Evolutionary conservation across 2,329 filamentous ascomycete genomes (phyloP).

Genomic region (Exophiala viscosa): DNA sequence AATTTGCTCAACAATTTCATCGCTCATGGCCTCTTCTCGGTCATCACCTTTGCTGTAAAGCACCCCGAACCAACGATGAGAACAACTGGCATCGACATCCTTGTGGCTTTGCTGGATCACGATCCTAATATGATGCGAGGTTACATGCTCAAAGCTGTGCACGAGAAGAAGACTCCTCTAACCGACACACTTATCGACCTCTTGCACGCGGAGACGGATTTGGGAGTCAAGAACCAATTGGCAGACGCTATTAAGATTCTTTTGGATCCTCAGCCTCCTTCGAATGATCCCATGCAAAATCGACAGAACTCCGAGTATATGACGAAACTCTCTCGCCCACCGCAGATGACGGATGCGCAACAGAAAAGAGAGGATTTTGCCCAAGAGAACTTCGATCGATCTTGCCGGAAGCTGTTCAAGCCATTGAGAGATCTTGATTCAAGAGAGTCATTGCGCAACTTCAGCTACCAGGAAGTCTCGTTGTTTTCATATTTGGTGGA

Average conservation of each 20-base stretch:
- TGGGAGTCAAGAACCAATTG: slow-evolving; percentile 92
- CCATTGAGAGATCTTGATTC: slow-evolving; percentile 76
- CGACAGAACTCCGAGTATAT: slow-evolving; percentile 61
- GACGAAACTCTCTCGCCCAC: slow-evolving; percentile 57
- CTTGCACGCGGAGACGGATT: slow-evolving; percentile 81
- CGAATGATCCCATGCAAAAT: slow-evolving; percentile 54
- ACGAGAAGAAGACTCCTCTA: slow-evolving; percentile 77
- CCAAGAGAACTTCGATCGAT: slow-evolving; percentile 82
- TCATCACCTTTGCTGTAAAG: slow-evolving; percentile 87
- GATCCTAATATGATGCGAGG: slow-evolving; percentile 91
- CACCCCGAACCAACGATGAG: slow-evolving; percentile 80
- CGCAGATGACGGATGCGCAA: slow-evolving; percentile 65
- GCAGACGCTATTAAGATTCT: slow-evolving; percentile 93
- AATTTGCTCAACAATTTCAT: slow-evolving; percentile 88
- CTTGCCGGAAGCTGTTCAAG: slow-evolving; percentile 78
- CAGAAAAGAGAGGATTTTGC: slow-evolving; percentile 65
- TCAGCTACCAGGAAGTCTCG: slow-evolving; percentile 80
- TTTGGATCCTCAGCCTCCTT: slow-evolving; percentile 66
- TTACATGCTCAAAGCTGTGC: slow-evolving; percentile 87
- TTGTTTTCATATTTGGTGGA: slow-evolving; percentile 89
- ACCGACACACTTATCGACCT: slow-evolving; percentile 92
- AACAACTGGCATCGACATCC: slow-evolving; percentile 87
- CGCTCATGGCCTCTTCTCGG: slow-evolving; percentile 75
- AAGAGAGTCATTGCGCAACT: slow-evolving; percentile 56
- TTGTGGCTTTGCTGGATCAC: slow-evolving; percentile 92